These are phyloP conservation scores for Cutaneotrichosporon dermatis DNA, from an alignment of 1,284 basidiomycete species.

Conservation along the genomic window DNA sequence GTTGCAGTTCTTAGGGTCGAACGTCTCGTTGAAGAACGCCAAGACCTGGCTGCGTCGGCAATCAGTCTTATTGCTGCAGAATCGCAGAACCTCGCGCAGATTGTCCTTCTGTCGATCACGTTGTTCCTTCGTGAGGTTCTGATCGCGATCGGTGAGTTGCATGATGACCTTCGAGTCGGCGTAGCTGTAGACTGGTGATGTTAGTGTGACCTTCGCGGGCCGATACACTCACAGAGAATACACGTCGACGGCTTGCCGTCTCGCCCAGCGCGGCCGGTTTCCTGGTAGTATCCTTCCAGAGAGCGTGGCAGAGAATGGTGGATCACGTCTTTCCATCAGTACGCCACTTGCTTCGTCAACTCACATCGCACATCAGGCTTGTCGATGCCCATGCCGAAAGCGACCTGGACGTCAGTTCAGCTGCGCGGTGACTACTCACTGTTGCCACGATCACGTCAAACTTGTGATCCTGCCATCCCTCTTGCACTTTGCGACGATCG, in stretches of 20 bases:
- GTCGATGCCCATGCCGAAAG: slow-evolving; percentile 98
- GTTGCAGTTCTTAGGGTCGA: slow-evolving; percentile 43
- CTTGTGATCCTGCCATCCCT: slow-evolving; percentile 68
- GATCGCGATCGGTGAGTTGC: slow-evolving; percentile 57
- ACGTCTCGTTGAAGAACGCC: slow-evolving; percentile 49
- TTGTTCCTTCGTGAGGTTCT: slow-evolving; percentile 53
- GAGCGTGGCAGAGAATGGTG: slow-evolving; percentile 67
- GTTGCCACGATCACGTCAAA: slow-evolving; percentile 89
- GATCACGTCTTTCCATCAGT: slow-evolving; percentile 61
- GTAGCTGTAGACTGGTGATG: slow-evolving; percentile 56
- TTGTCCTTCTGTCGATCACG: slow-evolving; percentile 59
- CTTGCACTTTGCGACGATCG: slow-evolving; percentile 64
- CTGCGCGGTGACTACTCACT: slow-evolving; percentile 32
- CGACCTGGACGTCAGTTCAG: slow-evolving; percentile 54
- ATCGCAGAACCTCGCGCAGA: slow-evolving; percentile 62
- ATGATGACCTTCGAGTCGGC: slow-evolving; percentile 54
- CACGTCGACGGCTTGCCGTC: slow-evolving; percentile 66
- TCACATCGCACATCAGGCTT: slow-evolving; percentile 64
- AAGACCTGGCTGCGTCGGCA: slow-evolving; percentile 84
- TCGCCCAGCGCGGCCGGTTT: slow-evolving; percentile 77
- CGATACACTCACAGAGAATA: slow-evolving; percentile 53
- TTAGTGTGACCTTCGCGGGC: slow-evolving; percentile 25
- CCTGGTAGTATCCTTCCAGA: slow-evolving; percentile 74
- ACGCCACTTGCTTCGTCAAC: slow-evolving; percentile 17
- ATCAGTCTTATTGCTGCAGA: slow-evolving; percentile 74